Evolutionary conservation across 345 rosid genomes (phyloP), one percentile per base, ranked within the genome.

Genomic region (Microthlaspi erraticum): DNA sequence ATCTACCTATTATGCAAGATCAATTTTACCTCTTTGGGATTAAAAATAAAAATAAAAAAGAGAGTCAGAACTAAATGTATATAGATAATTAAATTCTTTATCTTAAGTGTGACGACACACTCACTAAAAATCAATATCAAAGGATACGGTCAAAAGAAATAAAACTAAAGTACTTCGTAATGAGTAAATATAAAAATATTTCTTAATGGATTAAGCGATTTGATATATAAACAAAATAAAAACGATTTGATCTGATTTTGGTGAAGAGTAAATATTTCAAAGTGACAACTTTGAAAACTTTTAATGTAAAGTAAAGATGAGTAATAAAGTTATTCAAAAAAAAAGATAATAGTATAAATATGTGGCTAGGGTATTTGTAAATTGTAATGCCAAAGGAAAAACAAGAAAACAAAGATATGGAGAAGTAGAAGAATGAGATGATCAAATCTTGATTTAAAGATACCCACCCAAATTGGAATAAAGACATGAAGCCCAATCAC

Each of bases 381-480:
- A 50, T 32, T 66, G 14, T 44, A 43, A 43, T 31, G 33, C 19
- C 53, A 60, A n/a, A 5, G 41, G 12, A 39, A 58, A n/a, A 2
- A 45, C 4, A 68, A n/a, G 6, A 10, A 59, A 9, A 8, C 11
- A 6, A 7, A 11, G 11, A 50, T 11, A 19, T 18, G 11, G n/a
- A 50, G 36, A 70, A 53, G 45, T n/a, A 62, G 4, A 61, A 26
- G 13, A 62, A 60, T 14, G 19, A 56, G 48, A 65, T 37, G 60
- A 66, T 66, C 26, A 49, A 38, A 57, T 29, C 53, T 73, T 39
- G 29, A 53, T 42, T 18, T n/a, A 66, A 73, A 73, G 61, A 66
- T 73, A 49, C 77, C 72, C 77, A 73, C 77, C 72, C 54, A 73
- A 66, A 49, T 39, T 66, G 71, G 77, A 73, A 73, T 66, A 73